Base-by-base conservation (phyloP, 2,329 filamentous ascomycete genomes). In the Alternaria atra region DNA sequence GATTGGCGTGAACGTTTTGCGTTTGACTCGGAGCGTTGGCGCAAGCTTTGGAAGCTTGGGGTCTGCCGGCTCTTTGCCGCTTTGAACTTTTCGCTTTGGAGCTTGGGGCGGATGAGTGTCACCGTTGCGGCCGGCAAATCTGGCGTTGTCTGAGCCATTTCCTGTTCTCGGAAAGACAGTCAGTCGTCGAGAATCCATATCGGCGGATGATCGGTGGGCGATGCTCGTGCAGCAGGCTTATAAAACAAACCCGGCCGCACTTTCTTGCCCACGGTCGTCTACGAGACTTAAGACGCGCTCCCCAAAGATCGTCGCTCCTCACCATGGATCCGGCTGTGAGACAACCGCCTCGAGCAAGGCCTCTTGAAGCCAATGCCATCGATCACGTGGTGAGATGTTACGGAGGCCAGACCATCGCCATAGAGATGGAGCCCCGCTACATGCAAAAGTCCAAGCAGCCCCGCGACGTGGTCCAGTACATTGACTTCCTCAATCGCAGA, bases 381-480 rank as follows among this genome's bases (percentile, higher is more conserved):
- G 23, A 67, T n/a, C 27, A 67, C n/a, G 58, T 65, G 3, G 35
- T 67, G 12, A 44, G 46, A 40, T 65, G 47, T 52, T 67, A 67
- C 60, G n/a, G 60, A 6, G 48, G 52, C 6, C 13, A 6, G n/a
- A 67, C 55, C 32, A 57, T 61, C n/a, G 47, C 50, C 9, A 50
- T 57, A 48, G 58, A 65, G 6, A 67, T 67, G n/a, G 44, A 65
- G 37, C 63, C 44, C 23, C 17, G 42, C 17, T n/a, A 55, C 5
- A 65, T 67, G 27, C 32, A 63, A 25, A 48, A 63, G n/a, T 63
- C 44, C 3, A 67, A 67, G 55, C 43, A 55, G 34, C 29, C 57
- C 13, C n/a, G 15, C 32, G 48, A 60, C n/a, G 9, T 37, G 8
- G 29, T 44, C 12, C 4, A 60, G 10, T 60, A 62, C 12, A 59